A percentile compares a stretch with the other conserved stretches of the same genome.
Evolutionary conservation across 768 basidiomycete genomes (phyloP).

Genomic region (Lentinula lateritia): DNA sequence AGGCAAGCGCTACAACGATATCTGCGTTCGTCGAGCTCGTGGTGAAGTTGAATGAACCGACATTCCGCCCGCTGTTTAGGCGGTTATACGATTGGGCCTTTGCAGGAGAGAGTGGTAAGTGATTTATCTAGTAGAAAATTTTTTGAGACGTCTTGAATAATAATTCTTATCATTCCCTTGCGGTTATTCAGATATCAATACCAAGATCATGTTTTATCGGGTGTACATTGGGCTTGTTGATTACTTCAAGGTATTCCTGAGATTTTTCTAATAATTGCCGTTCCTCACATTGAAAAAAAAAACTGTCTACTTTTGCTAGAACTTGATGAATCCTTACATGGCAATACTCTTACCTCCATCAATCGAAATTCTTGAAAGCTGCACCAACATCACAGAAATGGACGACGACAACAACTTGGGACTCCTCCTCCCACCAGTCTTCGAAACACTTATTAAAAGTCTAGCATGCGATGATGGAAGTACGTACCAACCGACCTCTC

Average conservation of each 20-base stretch:
- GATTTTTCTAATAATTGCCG: neutral
- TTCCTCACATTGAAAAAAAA: neutral
- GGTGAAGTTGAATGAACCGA: slow-evolving; percentile 86
- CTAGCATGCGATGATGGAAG: slow-evolving; percentile 78
- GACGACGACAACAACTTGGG: slow-evolving; percentile 21
- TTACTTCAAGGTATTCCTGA: slow-evolving; percentile 70
- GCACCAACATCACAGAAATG: slow-evolving; percentile 21
- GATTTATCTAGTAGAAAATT: neutral
- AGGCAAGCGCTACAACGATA: slow-evolving; percentile 55
- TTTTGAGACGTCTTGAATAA: too few species aligned
- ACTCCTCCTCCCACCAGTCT: slow-evolving; percentile 55
- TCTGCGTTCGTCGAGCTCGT: slow-evolving; percentile 84
- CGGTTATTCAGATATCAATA: slow-evolving; percentile 28
- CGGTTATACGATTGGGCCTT: slow-evolving; percentile 95
- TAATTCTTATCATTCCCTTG: neutral
- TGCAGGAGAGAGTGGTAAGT: slow-evolving; percentile 40
- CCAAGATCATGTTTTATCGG: slow-evolving; percentile 69
- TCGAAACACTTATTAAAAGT: slow-evolving; percentile 62
- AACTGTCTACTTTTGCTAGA: slow-evolving; percentile 30
- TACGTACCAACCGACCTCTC: slow-evolving; percentile 26
- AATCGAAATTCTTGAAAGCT: slow-evolving; percentile 53
- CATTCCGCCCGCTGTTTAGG: slow-evolving; percentile 89
- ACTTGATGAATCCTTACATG: slow-evolving; percentile 90
- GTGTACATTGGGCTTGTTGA: slow-evolving; percentile 70
- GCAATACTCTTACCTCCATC: slow-evolving; percentile 67